Evolutionary conservation across 1,284 basidiomycete genomes (phyloP).

Genomic region (Pseudozyma tsukubaensis): DNA sequence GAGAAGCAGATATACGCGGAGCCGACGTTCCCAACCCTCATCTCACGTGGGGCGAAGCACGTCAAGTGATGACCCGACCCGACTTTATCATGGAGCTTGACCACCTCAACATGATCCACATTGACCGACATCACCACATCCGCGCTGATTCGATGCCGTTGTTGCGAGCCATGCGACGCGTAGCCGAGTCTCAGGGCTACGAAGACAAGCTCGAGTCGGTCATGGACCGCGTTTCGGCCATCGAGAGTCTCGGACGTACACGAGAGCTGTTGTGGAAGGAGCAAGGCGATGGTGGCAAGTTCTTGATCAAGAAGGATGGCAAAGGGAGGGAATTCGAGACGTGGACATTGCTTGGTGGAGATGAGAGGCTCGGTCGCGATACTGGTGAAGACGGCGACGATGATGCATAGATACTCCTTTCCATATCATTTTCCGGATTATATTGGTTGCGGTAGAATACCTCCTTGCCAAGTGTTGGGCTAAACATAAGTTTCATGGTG

Average conservation of each 20-base stretch:
- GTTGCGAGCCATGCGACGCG: slow-evolving; percentile 56
- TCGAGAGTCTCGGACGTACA: slow-evolving; percentile 58
- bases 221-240: slow-evolving; percentile 63
- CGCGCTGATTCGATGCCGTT: slow-evolving; percentile 63
- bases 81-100: slow-evolving; percentile 60
- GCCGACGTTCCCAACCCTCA: slow-evolving; percentile 60
- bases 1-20: slow-evolving; percentile 48
- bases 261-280: slow-evolving; percentile 64
- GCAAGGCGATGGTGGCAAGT: slow-evolving; percentile 58
- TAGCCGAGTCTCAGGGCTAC: slow-evolving; percentile 57
- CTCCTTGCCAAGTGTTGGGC: no score
- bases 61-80: slow-evolving; percentile 64
- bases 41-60: slow-evolving; percentile 63
- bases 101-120: slow-evolving; percentile 60
- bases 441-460: neutral
- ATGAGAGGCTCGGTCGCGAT: slow-evolving; percentile 60
- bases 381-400: slow-evolving; percentile 29
- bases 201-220: slow-evolving; percentile 59
- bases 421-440: neutral
- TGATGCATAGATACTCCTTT: neutral
- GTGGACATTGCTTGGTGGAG: slow-evolving; percentile 61
- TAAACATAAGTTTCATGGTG: no score
- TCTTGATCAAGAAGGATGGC: slow-evolving; percentile 57
- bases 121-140: slow-evolving; percentile 62
- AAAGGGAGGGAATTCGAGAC: slow-evolving; percentile 59